These are phyloP conservation scores for Ramaria sp. DNA, from an alignment of 768 basidiomycete genomes.

Conservation along the genomic window DNA sequence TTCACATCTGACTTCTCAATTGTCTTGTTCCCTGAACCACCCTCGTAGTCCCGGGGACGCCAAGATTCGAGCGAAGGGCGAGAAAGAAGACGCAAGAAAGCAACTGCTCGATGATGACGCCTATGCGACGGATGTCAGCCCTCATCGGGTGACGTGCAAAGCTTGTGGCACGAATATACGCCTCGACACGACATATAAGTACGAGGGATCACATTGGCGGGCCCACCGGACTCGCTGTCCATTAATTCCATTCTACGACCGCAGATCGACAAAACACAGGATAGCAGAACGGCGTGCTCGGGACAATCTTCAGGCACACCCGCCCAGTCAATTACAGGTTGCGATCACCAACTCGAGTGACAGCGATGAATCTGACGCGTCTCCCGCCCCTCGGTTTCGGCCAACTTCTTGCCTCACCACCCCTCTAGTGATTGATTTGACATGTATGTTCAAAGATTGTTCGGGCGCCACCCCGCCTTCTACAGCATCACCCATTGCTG, in stretches of 20 bases:
- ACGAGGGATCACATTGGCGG: constrained; percentile 57
- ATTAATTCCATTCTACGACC: constrained; percentile 5
- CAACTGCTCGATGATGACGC: constrained; percentile 41
- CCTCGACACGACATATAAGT: constrained; percentile 55
- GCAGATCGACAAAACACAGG: neutral
- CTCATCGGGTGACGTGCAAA: constrained; percentile 43
- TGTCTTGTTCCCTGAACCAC: neutral
- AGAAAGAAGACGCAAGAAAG: constrained; percentile 3
- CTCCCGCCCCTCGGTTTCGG: constrained; percentile 4
- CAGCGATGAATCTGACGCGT: constrained; percentile 7
- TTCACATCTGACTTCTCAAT: neutral
- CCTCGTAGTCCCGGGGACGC: constrained; percentile 1
- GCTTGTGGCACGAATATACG: constrained; percentile 49
- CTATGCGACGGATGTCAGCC: constrained; percentile 37
- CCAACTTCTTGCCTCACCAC: constrained; percentile 6
- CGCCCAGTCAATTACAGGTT: neutral
- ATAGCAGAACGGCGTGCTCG: neutral
- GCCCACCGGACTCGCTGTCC: constrained; percentile 50
- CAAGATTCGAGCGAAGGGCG: neutral
- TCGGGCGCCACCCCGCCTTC: neutral
- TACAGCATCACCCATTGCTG: neutral
- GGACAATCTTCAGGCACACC: neutral
- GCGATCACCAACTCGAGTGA: neutral
- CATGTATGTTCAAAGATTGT: neutral
- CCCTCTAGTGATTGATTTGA: neutral